Conservation (phyloP, 345 rosid species). For the Psidium friedrichsthalianum region DNA sequence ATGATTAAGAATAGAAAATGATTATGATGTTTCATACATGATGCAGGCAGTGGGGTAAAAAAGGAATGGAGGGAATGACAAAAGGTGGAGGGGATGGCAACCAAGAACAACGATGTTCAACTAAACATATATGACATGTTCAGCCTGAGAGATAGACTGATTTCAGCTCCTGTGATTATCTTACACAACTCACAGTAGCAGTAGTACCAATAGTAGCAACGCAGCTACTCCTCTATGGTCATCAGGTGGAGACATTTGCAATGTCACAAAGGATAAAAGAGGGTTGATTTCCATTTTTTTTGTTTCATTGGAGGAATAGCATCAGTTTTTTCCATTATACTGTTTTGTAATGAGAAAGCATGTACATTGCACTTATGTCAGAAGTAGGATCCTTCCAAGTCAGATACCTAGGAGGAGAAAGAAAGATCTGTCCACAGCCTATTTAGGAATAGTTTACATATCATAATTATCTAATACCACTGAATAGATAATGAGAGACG, state of each 20-base stretch:
- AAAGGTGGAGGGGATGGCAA: background rate
- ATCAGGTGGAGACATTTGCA: background rate
- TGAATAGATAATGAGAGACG: background rate
- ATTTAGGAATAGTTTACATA: background rate
- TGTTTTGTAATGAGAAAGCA: background rate
- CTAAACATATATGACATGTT: background rate
- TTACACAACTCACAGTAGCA: background rate
- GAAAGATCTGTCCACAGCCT: background rate
- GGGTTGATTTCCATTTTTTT: background rate
- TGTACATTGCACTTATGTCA: background rate
- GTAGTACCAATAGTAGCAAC: background rate
- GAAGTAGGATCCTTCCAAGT: background rate
- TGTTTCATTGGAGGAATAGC: background rate
- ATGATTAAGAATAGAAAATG: background rate
- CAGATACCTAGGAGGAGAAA: background rate
- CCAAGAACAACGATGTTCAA: background rate
- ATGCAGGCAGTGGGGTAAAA: background rate
- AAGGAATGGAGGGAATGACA: background rate
- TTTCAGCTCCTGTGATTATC: background rate
- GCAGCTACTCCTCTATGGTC: background rate
- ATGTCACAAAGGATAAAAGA: background rate
- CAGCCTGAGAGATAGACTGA: background rate
- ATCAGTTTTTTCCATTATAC: background rate
- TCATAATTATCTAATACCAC: background rate
- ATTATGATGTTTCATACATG: background rate